Evolutionary conservation across 1,139 yeast species (phyloP).

Genomic region (Pichia sp.): DNA sequence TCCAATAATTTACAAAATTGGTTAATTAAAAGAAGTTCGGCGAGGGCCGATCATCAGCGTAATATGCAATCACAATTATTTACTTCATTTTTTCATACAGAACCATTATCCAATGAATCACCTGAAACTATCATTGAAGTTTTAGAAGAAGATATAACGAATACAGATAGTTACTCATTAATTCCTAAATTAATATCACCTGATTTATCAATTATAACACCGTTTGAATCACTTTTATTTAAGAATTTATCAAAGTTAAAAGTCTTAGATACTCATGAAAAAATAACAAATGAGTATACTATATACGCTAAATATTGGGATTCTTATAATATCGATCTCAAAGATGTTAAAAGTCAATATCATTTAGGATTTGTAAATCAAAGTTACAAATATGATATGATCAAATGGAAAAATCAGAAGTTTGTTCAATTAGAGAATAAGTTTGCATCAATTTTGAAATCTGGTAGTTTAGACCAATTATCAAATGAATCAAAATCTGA

Average conservation of each 20-base stretch:
- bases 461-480: no score
- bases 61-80: neutral
- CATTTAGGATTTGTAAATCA: slow-evolving; percentile 11
- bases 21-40: slow-evolving; percentile 6
- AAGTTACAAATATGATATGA: slow-evolving; percentile 2
- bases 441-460: no score
- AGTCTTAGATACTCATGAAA: slow-evolving; percentile 7
- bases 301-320: slow-evolving; percentile 5
- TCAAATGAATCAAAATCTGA: neutral
- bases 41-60: slow-evolving; percentile 9
- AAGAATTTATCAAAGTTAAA: slow-evolving; percentile 6
- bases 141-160: neutral
- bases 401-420: slow-evolving; percentile 5
- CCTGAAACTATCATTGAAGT: no score
- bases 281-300: neutral
- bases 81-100: no score
- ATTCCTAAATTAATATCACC: slow-evolving; percentile 2
- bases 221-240: slow-evolving; percentile 11
- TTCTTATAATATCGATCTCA: neutral
- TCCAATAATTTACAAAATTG: neutral
- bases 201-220: slow-evolving; percentile 8
- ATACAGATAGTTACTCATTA: neutral
- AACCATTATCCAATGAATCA: no score
- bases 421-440: neutral
- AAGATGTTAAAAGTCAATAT: slow-evolving; percentile 6